Percentiles rank a stretch among this genome's conserved stretches.
Conservation (phyloP, 352 stramenopile species). For the Phytopythium aichiense region DNA sequence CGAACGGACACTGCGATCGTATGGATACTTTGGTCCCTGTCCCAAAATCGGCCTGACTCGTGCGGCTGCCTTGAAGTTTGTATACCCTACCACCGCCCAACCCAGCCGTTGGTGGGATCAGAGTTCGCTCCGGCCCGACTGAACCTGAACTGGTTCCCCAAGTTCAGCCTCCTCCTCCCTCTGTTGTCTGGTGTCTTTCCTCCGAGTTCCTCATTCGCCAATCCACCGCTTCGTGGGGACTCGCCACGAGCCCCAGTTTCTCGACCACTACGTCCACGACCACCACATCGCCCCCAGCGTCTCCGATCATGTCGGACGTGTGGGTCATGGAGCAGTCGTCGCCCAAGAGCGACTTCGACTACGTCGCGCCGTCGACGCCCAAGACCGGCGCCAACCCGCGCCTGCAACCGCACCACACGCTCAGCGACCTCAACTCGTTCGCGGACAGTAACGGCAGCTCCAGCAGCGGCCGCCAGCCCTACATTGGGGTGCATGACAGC, state of each 20-base stretch:
- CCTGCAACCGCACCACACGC: background rate
- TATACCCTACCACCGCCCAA: background rate
- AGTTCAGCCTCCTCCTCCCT: background rate
- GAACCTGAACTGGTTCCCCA: background rate
- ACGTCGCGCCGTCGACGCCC: background rate
- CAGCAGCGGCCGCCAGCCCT: background rate
- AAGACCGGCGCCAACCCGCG: background rate
- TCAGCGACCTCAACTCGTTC: background rate
- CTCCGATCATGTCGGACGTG: slow-evolving; percentile 3
- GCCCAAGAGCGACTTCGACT: slow-evolving; percentile 4
- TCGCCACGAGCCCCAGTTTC: background rate
- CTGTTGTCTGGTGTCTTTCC: background rate
- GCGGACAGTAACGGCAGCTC: background rate
- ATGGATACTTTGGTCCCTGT: background rate
- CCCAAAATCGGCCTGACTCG: background rate
- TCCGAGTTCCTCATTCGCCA: background rate
- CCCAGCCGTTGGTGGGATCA: background rate
- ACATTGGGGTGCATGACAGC: background rate
- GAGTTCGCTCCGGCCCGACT: background rate
- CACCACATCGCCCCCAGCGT: background rate
- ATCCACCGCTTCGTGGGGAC: background rate
- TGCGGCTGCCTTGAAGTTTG: background rate
- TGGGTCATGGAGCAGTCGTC: slow-evolving; percentile 7
- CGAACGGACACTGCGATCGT: background rate
- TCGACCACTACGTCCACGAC: background rate